Conservation (phyloP, 768 basidiomycete genomes). For the Pulveroboletus sp. region DNA sequence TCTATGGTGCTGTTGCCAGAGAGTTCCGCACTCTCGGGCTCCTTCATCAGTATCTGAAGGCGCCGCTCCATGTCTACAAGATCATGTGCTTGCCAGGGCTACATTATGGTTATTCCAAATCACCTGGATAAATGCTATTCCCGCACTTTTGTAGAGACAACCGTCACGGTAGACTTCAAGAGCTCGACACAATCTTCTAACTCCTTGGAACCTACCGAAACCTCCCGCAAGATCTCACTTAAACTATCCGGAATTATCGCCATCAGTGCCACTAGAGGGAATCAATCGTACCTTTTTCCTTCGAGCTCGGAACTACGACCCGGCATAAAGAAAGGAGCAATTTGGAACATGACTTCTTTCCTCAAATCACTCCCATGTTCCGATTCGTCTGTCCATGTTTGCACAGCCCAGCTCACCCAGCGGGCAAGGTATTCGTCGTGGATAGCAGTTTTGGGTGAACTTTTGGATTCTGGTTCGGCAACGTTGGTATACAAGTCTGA, state of each 20-base stretch:
- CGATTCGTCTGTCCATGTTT: slow-evolving; percentile 33
- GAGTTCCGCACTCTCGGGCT: slow-evolving; percentile 1
- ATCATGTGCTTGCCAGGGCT: slow-evolving; percentile 51
- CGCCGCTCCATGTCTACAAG: slow-evolving; percentile 55
- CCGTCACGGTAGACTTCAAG: slow-evolving; percentile 5
- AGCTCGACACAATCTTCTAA: slow-evolving; percentile 19
- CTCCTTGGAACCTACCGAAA: slow-evolving; percentile 16
- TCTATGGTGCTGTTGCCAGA: background rate
- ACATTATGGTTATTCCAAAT: background rate
- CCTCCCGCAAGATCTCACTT: slow-evolving; percentile 15
- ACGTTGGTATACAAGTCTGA: slow-evolving; percentile 12
- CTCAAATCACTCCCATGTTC: slow-evolving; percentile 38
- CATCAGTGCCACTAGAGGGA: background rate
- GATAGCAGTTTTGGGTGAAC: slow-evolving; percentile 33
- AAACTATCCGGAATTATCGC: slow-evolving; percentile 19
- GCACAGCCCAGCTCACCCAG: slow-evolving; percentile 64
- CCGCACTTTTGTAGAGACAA: slow-evolving; percentile 17
- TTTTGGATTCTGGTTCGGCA: slow-evolving; percentile 17
- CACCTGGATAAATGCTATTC: background rate
- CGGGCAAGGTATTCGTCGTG: slow-evolving; percentile 59
- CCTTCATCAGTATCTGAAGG: slow-evolving; percentile 33
- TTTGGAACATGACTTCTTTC: slow-evolving; percentile 39
- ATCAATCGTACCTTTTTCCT: slow-evolving; percentile 32
- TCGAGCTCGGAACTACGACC: slow-evolving; percentile 22
- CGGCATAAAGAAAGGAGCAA: slow-evolving; percentile 49